Percentiles rank a stretch among this genome's conserved stretches.
phyloP scores from a whole-genome alignment of 108 stramenopile genomes.

The Nannochloropsis oceanica region DNA sequence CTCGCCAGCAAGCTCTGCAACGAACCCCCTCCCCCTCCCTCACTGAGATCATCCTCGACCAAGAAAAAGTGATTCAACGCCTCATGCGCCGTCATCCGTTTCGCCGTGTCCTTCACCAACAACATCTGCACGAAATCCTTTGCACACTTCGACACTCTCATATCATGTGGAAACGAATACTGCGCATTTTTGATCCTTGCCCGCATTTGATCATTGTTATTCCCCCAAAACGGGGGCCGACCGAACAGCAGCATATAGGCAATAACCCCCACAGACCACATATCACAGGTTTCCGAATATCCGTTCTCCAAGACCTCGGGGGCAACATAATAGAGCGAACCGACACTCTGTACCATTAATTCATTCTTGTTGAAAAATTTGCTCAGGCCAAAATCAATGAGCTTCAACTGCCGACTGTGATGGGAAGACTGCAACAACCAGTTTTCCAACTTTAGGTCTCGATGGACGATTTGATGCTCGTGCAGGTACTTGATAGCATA shows the following conservation, averaged over 20 bases:
- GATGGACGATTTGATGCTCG: constrained; percentile 64
- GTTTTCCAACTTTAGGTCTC: constrained; percentile 94
- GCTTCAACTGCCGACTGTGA: constrained; percentile 69
- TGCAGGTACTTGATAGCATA: constrained; percentile 81
- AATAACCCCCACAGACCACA: constrained; percentile 87
- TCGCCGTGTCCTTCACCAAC: constrained; percentile 8
- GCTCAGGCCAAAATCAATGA: constrained; percentile 96
- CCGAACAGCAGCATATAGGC: constrained; percentile 86
- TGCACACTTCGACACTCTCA: not conserved
- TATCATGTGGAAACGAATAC: not conserved
- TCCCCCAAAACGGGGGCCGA: constrained; percentile 52
- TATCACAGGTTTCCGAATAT: constrained; percentile 73
- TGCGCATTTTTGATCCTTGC: constrained; percentile 15
- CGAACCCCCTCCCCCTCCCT: not conserved
- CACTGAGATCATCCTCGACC: not conserved
- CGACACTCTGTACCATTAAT: constrained; percentile 36
- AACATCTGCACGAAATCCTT: constrained; percentile 22
- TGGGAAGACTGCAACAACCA: constrained; percentile 66
- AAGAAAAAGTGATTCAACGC: constrained; percentile 15
- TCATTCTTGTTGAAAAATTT: constrained; percentile 54
- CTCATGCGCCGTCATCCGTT: constrained; percentile 29
- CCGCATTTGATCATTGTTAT: constrained; percentile 25
- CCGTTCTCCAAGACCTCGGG: constrained; percentile 61
- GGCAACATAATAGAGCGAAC: constrained; percentile 30
- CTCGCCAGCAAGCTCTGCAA: not conserved